A percentile compares a stretch with the other conserved stretches of the same genome.
Evolutionary conservation across 345 rosid species (phyloP).

Genomic region (Brassica rapa): DNA sequence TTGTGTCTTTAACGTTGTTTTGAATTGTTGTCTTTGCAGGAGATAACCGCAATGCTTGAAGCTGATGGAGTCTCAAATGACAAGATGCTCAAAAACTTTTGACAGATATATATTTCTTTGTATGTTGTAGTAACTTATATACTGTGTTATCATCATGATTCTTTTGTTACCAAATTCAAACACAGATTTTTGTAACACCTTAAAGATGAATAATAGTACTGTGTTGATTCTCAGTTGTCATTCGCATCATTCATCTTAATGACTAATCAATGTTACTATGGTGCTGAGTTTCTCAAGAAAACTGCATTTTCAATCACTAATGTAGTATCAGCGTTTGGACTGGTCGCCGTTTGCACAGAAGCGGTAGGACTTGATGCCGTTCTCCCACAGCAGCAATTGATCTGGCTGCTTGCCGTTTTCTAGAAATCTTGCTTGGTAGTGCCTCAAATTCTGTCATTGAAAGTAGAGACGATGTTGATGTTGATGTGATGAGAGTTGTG

Average conservation of each 20-base stretch:
- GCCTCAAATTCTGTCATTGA: background rate
- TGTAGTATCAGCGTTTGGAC: too few relatives aligned
- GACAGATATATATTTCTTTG: constrained; percentile 37
- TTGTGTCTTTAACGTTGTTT: background rate
- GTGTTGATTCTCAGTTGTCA: background rate
- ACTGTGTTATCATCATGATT: background rate
- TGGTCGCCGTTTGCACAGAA: too few relatives aligned
- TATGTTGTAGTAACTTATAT: constrained; percentile 15
- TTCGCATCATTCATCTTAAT: background rate
- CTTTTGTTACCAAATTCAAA: background rate
- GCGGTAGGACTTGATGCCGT: too few relatives aligned
- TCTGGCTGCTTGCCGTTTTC: too few relatives aligned
- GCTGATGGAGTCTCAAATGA: constrained; percentile 72
- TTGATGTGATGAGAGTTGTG: too few relatives aligned
- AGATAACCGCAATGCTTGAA: constrained; percentile 72
- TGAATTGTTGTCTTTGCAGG: constrained; percentile 54
- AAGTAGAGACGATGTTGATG: too few relatives aligned
- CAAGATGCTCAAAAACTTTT: constrained; percentile 87
- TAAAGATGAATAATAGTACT: background rate
- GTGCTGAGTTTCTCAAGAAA: background rate
- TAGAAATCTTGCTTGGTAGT: background rate
- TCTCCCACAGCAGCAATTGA: too few relatives aligned
- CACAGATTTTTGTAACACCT: background rate
- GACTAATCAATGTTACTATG: background rate
- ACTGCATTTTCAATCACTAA: too few relatives aligned